Evolutionary conservation across 768 basidiomycete species (phyloP), one percentile per base, ranked within the genome.

Genomic region (Hemileccinum impolitum): DNA sequence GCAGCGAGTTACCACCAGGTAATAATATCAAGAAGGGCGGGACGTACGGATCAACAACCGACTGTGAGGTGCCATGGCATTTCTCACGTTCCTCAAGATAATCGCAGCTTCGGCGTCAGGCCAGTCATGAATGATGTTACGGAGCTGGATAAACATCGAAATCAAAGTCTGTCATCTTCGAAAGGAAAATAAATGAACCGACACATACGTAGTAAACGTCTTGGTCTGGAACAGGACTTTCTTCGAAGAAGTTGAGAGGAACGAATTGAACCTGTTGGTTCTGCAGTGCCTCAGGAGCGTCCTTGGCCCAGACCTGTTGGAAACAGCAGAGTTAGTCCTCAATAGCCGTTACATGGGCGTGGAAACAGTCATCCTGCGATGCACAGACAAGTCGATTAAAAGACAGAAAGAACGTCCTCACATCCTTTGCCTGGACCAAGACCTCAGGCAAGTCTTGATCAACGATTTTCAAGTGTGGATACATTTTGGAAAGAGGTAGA

Each of bases 91-190:
- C 25, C 51, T 58, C 31, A 72, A 46, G 41, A 73, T 70, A 3
- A 36, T 52, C 17, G 63, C 31, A 35, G 62, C 66, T 23, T 70
- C 66, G 1, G 59, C 58, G 25, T 70, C 62, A 10, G 69, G 67
- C 72, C 70, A 73, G 50, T 73, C 61, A 40, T 70, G 71, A 19
- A 65, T 56, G 36, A 65, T 62, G 42, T 62, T 55, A 17, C 61
- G 64, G 40, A 64, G 54, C 62, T 63, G 35, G 28, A 19, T 6
- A 6, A 23, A 23, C 6, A 23, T 23, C 23, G 23, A 23, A 30
- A 30, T 8, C 28, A 30, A 30, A 12, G 28, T 30, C 11, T 8
- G 9, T 30, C 11, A 12, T 30, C 4, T 9, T 30, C 9, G 8
- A 14, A 36, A 13, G 30, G 30, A 23, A 43, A 32, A 4, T 18